Conservation (phyloP, 352 stramenopile genomes). For the Phytopythium cucurbitacearum region DNA sequence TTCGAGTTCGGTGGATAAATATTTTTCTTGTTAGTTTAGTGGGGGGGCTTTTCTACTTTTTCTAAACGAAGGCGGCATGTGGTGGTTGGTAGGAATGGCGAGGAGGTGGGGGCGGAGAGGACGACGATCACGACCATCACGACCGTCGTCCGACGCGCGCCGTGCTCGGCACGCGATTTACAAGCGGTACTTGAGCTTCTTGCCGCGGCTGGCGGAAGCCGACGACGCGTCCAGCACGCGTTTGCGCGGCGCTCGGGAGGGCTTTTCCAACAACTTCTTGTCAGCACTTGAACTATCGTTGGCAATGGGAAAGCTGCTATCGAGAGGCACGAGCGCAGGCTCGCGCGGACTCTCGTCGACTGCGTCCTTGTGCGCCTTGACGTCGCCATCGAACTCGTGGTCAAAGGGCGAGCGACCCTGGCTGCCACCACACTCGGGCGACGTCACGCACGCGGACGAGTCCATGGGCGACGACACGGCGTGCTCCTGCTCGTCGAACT, state of each 20-base stretch:
- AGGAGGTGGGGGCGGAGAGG: background rate
- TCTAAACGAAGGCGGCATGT: slow-evolving; percentile 33
- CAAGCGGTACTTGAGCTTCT: slow-evolving; percentile 62
- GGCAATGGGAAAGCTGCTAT: slow-evolving; percentile 44
- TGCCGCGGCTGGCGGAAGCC: slow-evolving; percentile 37
- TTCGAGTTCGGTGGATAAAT: slow-evolving; percentile 29
- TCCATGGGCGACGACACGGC: slow-evolving; percentile 56
- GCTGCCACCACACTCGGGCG: slow-evolving; percentile 63
- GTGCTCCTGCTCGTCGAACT: slow-evolving; percentile 42
- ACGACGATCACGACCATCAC: slow-evolving; percentile 11
- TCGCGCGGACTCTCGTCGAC: slow-evolving; percentile 51
- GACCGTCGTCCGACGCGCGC: slow-evolving; percentile 12
- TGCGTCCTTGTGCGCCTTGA: slow-evolving; percentile 42
- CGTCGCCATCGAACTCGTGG: slow-evolving; percentile 71
- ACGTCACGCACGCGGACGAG: slow-evolving; percentile 67
- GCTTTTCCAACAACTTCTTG: slow-evolving; percentile 50
- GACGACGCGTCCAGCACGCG: slow-evolving; percentile 25
- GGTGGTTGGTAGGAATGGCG: background rate
- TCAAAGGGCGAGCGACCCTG: slow-evolving; percentile 67
- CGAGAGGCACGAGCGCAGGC: slow-evolving; percentile 35
- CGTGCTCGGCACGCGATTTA: slow-evolving; percentile 26
- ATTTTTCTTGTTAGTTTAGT: slow-evolving; percentile 51
- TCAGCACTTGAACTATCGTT: slow-evolving; percentile 79
- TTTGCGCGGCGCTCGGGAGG: slow-evolving; percentile 34
- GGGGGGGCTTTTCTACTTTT: slow-evolving; percentile 65